Conservation (phyloP, 2,329 filamentous ascomycete species). For the Ophiocordyceps camponoti-floridani region DNA sequence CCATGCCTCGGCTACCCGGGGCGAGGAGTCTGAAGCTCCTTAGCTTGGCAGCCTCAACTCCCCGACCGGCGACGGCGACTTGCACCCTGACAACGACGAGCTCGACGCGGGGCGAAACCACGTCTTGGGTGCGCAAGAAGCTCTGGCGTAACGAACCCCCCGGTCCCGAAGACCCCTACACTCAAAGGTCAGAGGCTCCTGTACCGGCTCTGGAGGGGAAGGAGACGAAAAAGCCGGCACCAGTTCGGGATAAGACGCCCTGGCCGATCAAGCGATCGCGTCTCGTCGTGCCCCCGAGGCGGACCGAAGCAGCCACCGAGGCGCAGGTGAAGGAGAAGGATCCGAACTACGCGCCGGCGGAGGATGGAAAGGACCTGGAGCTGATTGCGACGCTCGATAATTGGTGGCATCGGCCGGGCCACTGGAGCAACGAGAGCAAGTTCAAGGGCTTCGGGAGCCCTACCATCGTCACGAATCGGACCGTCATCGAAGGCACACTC, state of each 20-base stretch:
- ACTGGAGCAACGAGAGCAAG: conserved; percentile 29
- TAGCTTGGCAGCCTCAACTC: conserved; percentile 8
- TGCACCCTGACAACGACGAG: conserved; percentile 17
- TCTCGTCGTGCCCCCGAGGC: conserved; percentile 14
- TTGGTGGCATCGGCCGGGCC: conserved; percentile 37
- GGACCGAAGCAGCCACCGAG: conserved; percentile 15
- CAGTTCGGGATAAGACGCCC: conserved; percentile 6
- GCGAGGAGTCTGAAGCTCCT: conserved; percentile 16
- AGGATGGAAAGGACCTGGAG: conserved; percentile 24
- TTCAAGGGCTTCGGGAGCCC: conserved; percentile 24
- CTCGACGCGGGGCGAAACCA: conserved; percentile 13
- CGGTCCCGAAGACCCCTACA: conserved; percentile 20
- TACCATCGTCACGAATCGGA: conserved; percentile 22
- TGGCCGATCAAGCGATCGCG: conserved; percentile 10
- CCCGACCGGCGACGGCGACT: conserved; percentile 6
- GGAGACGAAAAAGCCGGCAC: conserved; percentile 6
- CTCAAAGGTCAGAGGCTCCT: conserved; percentile 13
- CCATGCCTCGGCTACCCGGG: conserved; percentile 25
- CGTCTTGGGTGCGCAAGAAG: conserved; percentile 19
- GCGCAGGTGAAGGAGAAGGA: conserved; percentile 12
- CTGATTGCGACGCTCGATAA: conserved; percentile 25
- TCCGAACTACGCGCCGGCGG: conserved; percentile 28
- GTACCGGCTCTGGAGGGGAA: conserved; percentile 8
- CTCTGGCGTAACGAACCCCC: conserved; percentile 22
- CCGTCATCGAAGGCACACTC: conserved; percentile 27